A percentile compares a stretch with the other conserved stretches of the same genome.
Evolutionary conservation across 2,329 filamentous ascomycete genomes (phyloP).

Genomic region (Alternaria solani): DNA sequence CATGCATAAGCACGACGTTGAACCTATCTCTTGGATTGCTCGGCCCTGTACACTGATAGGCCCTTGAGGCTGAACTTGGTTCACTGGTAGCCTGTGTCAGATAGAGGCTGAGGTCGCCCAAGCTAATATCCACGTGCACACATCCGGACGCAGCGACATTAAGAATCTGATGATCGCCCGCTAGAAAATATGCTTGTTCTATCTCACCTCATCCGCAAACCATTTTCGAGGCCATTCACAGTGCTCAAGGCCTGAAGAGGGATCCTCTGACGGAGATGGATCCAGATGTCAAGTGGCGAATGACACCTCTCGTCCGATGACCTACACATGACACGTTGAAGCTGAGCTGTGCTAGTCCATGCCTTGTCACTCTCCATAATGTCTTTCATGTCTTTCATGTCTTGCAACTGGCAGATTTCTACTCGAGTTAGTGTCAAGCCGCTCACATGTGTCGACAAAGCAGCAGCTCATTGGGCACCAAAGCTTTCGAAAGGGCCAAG

Average conservation of each 20-base stretch:
- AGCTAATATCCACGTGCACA: neutral
- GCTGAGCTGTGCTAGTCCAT: conserved; percentile 56
- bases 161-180: conserved; percentile 32
- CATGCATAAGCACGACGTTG: neutral
- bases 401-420: conserved; percentile 67
- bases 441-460: neutral
- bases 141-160: conserved; percentile 18
- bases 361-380: conserved; percentile 97
- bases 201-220: conserved; percentile 19
- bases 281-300: neutral
- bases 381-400: conserved; percentile 77
- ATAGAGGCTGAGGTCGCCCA: conserved; percentile 3
- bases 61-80: conserved; percentile 18
- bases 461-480: neutral
- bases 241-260: neutral
- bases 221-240: conserved; percentile 5
- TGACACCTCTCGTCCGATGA: neutral
- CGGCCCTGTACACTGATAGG: neutral
- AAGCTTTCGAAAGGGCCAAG: neutral
- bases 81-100: conserved; percentile 20
- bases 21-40: neutral
- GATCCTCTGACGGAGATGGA: neutral
- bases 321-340: neutral
- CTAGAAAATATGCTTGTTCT: conserved; percentile 30
- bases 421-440: neutral